Conservation (phyloP, 148 eudicot genomes). For the Pharnaceum exiguum region DNA sequence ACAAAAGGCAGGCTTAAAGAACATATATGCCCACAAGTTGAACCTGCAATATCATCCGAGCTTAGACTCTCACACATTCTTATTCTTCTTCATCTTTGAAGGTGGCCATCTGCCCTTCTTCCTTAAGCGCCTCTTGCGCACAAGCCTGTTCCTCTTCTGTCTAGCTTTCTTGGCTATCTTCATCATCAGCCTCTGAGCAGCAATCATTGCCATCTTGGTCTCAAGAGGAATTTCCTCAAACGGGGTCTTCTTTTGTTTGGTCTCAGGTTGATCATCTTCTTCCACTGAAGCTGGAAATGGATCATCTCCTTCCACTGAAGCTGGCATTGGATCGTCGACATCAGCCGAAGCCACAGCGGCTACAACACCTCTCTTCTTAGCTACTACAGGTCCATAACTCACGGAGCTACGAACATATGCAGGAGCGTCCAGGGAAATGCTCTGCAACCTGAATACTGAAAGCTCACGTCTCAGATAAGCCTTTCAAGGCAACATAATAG, state of each 20-base stretch:
- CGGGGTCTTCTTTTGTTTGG: conserved; percentile 27
- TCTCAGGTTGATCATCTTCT: conserved; percentile 35
- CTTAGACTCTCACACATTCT: conserved; percentile 52
- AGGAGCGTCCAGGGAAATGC: conserved; percentile 21
- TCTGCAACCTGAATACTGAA: conserved; percentile 39
- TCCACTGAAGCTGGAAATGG: conserved; percentile 28
- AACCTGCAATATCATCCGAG: conserved; percentile 15
- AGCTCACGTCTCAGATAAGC: conserved; percentile 3
- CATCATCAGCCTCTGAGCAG: conserved; percentile 71
- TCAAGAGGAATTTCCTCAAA: conserved; percentile 77
- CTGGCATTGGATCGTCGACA: conserved; percentile 35
- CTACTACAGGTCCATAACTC: conserved; percentile 26
- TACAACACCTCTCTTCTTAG: conserved; percentile 33
- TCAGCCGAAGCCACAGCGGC: conserved; percentile 52
- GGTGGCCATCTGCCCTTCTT: conserved; percentile 99
- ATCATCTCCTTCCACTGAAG: conserved; percentile 33
- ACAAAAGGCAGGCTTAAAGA: conserved; percentile 1
- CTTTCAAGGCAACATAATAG: neutral
- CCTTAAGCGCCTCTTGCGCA: conserved; percentile 70
- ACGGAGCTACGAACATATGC: conserved; percentile 26
- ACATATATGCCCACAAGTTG: neutral
- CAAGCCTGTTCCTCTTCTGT: conserved; percentile 67
- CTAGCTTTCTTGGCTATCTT: conserved; percentile 83
- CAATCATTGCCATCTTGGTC: conserved; percentile 60
- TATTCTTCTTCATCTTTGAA: conserved; percentile 89